Conservation (phyloP, 345 rosid species). For the Carallia brachiata region DNA sequence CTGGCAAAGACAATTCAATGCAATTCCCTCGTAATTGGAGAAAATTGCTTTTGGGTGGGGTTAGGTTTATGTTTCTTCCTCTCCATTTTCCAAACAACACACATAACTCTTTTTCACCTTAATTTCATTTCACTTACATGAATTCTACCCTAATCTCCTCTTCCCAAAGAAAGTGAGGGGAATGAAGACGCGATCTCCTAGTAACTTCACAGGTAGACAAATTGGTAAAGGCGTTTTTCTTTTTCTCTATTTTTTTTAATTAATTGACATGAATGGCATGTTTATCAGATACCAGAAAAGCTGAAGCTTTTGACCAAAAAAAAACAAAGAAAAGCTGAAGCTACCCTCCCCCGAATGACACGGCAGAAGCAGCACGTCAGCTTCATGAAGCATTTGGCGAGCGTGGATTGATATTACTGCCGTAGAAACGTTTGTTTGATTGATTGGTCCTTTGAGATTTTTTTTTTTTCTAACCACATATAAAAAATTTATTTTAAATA, state of each 20-base stretch:
- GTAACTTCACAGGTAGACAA: not conserved
- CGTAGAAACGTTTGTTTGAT: slow-evolving; percentile 28
- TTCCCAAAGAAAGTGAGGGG: not conserved
- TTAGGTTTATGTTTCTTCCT: no score
- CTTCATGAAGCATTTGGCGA: slow-evolving; percentile 66
- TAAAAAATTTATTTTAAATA: no score
- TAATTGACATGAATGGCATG: not conserved
- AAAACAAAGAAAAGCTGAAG: slow-evolving; percentile 50
- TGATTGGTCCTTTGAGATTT: no score
- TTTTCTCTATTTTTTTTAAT: not conserved
- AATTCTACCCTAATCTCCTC: no score
- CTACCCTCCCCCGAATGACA: slow-evolving; percentile 90
- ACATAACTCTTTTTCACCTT: no score
- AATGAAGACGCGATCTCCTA: not conserved
- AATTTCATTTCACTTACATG: no score
- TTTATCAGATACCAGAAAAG: slow-evolving; percentile 56
- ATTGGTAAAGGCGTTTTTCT: not conserved
- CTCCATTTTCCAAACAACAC: no score
- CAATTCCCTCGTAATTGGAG: no score
- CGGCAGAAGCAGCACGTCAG: slow-evolving; percentile 78
- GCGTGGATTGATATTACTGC: slow-evolving; percentile 75
- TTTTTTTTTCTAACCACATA: no score
- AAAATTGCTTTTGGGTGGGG: no score
- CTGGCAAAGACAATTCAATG: no score
- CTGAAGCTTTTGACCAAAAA: no score